Evolutionary conservation across 1,139 yeast species (phyloP).

Genomic region (Kodamaea alishanica): DNA sequence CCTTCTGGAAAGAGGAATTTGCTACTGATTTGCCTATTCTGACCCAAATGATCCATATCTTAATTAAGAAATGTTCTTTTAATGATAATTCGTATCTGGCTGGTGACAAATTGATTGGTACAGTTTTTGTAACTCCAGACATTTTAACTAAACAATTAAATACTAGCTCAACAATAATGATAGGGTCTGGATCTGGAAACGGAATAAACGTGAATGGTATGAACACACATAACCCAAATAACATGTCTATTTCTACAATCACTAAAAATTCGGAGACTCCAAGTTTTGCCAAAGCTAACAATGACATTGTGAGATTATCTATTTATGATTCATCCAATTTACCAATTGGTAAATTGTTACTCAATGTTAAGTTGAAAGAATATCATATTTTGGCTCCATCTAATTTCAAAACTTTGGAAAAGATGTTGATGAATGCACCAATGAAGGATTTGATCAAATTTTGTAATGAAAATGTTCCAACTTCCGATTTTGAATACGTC

Average conservation of each 20-base stretch:
- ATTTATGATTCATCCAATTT: conserved; percentile 41
- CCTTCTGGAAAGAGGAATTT: conserved; percentile 74
- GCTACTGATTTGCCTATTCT: conserved; percentile 54
- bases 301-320: conserved; percentile 41
- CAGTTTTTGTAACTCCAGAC: conserved; percentile 55
- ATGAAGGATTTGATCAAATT: conserved; percentile 49
- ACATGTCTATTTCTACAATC: conserved; percentile 10
- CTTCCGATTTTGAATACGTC: conserved; percentile 51
- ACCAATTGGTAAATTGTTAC: conserved; percentile 56
- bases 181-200: conserved; percentile 27
- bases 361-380: conserved; percentile 53
- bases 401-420: conserved; percentile 59
- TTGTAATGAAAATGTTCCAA: conserved; percentile 39
- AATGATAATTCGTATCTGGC: conserved; percentile 22
- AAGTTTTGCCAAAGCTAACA: conserved; percentile 10
- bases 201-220: conserved; percentile 22
- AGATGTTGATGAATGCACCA: conserved; percentile 50
- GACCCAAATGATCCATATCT: conserved; percentile 50
- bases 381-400: conserved; percentile 57
- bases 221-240: conserved; percentile 11
- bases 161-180: conserved; percentile 36
- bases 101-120: conserved; percentile 47
- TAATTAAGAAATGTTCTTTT: conserved; percentile 40
- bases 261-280: conserved; percentile 4
- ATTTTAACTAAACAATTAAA: conserved; percentile 38